Evolutionary conservation across 805 yeast species (phyloP).

Genomic region (Zygoascus biomembranicola): DNA sequence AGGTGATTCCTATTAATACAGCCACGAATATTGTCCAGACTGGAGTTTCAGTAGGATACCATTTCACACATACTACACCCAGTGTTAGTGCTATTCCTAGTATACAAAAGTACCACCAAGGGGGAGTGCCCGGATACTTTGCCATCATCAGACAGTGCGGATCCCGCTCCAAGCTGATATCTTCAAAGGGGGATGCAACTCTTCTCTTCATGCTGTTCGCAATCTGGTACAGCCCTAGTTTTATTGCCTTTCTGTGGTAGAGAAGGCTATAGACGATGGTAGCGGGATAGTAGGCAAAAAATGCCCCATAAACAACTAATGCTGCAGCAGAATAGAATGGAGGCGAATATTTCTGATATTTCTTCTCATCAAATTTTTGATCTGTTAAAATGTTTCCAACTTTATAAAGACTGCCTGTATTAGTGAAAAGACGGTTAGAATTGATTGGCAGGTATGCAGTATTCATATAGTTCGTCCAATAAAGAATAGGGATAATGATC

Average conservation of each 20-base stretch:
- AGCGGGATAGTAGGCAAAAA: constrained; percentile 49
- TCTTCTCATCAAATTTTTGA: constrained; percentile 34
- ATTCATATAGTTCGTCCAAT: constrained; percentile 49
- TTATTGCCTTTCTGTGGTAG: constrained; percentile 12
- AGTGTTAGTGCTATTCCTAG: constrained; percentile 36
- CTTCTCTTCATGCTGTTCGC: constrained; percentile 6
- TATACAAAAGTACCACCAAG: constrained; percentile 39
- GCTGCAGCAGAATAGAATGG: constrained; percentile 11
- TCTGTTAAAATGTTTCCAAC: constrained; percentile 37
- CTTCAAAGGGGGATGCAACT: not conserved
- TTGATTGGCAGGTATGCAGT: constrained; percentile 55
- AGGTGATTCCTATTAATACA: constrained; percentile 43
- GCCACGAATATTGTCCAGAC: constrained; percentile 57
- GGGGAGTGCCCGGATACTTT: constrained; percentile 45
- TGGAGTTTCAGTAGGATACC: constrained; percentile 34
- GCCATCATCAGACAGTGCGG: constrained; percentile 35
- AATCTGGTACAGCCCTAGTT: constrained; percentile 12
- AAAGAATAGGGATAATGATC: constrained; percentile 35
- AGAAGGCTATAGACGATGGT: constrained; percentile 36
- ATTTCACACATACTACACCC: constrained; percentile 37
- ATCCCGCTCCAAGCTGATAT: constrained; percentile 5
- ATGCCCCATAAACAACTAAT: constrained; percentile 42
- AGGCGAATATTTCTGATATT: constrained; percentile 17
- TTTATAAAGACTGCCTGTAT: constrained; percentile 38
- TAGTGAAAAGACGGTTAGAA: constrained; percentile 45